phyloP scores from a whole-genome alignment of 2,329 filamentous ascomycete genomes.

The Cordyceps javanica region DNA sequence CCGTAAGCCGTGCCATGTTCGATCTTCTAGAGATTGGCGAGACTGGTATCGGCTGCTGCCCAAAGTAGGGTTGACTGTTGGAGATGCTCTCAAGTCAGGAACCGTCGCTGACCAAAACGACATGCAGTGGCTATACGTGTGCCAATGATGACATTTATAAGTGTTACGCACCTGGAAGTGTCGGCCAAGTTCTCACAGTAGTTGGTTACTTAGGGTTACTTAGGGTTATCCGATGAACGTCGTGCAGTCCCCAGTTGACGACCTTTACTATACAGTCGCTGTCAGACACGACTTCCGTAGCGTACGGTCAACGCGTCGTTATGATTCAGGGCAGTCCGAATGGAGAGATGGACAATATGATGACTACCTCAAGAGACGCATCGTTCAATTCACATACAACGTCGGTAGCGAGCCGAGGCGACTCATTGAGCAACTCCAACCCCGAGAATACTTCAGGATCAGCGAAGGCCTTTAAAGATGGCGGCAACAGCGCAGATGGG shows the following conservation, averaged over 20 bases:
- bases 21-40: not conserved
- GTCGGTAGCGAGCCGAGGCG: not conserved
- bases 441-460: not conserved
- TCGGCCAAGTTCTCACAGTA: not conserved
- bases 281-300: not conserved
- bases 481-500: not conserved
- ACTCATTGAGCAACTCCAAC: not conserved
- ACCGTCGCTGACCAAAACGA: not conserved
- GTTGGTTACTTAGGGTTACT: no score
- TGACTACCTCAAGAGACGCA: not conserved
- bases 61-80: not conserved
- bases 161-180: not conserved
- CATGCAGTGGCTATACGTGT: not conserved
- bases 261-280: not conserved
- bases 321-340: not conserved
- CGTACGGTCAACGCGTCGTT: not conserved
- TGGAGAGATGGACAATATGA: not conserved
- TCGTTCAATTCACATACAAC: not conserved
- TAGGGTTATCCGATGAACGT: not conserved
- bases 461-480: not conserved
- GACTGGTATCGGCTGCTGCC: not conserved
- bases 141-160: constrained; percentile 1
- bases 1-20: not conserved
- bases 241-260: not conserved
- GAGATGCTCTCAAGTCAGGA: not conserved